Percentiles rank a stretch among this genome's conserved stretches.
Conservation (phyloP, 345 rosid genomes). For the Arabis alpina region DNA sequence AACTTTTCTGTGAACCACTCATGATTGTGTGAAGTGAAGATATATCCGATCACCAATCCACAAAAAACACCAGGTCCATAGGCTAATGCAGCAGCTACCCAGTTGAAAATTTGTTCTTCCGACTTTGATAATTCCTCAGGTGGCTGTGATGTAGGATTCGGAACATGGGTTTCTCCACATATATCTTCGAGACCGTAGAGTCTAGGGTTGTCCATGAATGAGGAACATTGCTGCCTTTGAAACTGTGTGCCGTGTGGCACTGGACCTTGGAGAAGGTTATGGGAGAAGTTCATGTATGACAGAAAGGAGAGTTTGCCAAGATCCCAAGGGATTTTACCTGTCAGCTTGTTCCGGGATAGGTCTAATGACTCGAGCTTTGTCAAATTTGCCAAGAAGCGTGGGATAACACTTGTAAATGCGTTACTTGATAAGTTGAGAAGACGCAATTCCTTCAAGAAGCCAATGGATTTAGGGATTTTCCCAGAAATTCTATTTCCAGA, state of each 20-base stretch:
- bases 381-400: slow-evolving; percentile 14
- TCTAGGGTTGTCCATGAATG: not conserved
- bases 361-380: slow-evolving; percentile 15
- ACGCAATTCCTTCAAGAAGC: not conserved
- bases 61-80: slow-evolving; percentile 6
- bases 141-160: not conserved
- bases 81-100: slow-evolving; percentile 23
- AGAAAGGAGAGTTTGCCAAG: slow-evolving; percentile 13
- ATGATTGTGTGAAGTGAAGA: not conserved
- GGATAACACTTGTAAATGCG: slow-evolving; percentile 7
- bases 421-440: slow-evolving; percentile 15
- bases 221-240: slow-evolving; percentile 2
- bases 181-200: slow-evolving; percentile 13
- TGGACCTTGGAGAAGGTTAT: slow-evolving; percentile 1
- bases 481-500: slow-evolving; percentile 23
- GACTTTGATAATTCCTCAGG: not conserved
- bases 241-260: slow-evolving; percentile 19
- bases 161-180: not conserved
- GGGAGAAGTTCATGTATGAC: slow-evolving; percentile 25
- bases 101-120: slow-evolving; percentile 7
- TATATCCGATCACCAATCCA: slow-evolving; percentile 1
- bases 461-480: slow-evolving; percentile 10
- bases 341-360: slow-evolving; percentile 5
- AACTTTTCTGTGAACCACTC: not conserved
- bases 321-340: slow-evolving; percentile 23